Percentiles rank a stretch among this genome's conserved stretches.
phyloP scores from a whole-genome alignment of 306 rosid species.

The Prosopis cineraria region DNA sequence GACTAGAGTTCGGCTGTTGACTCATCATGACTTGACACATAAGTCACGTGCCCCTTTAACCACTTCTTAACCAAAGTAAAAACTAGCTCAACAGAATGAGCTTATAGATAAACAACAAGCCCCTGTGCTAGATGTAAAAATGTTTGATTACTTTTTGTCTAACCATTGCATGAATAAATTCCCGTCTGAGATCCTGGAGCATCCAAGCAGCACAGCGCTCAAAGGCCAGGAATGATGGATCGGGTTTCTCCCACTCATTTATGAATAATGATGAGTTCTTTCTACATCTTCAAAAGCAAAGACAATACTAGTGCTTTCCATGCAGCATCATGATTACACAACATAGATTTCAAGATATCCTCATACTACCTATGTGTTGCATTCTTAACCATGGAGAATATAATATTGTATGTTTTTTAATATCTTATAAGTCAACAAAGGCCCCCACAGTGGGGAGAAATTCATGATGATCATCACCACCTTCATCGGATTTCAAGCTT shows the following conservation, averaged over 20 bases:
- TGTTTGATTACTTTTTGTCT: not conserved
- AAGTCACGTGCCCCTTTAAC: not conserved
- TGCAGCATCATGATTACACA: too few species aligned
- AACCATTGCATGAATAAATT: not conserved
- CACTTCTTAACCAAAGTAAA: not conserved
- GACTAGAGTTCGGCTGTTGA: not conserved
- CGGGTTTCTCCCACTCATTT: too few species aligned
- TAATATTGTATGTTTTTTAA: not conserved
- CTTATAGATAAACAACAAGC: not conserved
- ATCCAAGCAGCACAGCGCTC: too few species aligned
- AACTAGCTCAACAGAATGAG: not conserved
- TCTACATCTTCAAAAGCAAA: too few species aligned
- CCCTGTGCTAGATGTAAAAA: not conserved
- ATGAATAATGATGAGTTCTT: too few species aligned
- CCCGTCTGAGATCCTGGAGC: too few species aligned
- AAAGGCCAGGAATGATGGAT: too few species aligned
- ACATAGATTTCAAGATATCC: not conserved
- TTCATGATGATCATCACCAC: not conserved
- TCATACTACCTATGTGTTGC: not conserved
- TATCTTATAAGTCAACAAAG: not conserved
- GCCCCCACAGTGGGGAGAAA: not conserved
- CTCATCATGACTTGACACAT: not conserved
- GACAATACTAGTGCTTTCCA: too few species aligned
- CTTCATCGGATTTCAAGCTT: constrained; percentile 55
- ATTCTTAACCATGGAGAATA: not conserved